Evolutionary conservation across 495 filamentous ascomycete species (phyloP).

Genomic region (Hypoxylon lenormandii): DNA sequence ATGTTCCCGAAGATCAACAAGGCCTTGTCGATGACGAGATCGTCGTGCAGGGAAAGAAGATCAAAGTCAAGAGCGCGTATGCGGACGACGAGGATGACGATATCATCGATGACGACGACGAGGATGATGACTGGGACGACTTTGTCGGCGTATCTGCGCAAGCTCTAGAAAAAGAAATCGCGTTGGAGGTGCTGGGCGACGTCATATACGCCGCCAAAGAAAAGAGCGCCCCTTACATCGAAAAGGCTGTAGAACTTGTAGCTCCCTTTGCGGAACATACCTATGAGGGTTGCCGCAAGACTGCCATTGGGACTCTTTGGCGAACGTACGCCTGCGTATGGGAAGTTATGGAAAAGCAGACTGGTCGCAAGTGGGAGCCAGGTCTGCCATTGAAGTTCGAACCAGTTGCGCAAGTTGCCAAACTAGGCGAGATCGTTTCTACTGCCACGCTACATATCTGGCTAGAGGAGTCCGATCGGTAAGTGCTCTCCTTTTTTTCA

Average conservation of each 20-base stretch:
- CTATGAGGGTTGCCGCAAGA: slow-evolving; percentile 94
- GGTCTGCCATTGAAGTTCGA: slow-evolving; percentile 85
- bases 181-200: slow-evolving; percentile 92
- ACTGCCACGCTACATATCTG: slow-evolving; percentile 85
- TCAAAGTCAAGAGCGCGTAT: slow-evolving; percentile 74
- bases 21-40: slow-evolving; percentile 80
- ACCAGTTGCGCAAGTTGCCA: slow-evolving; percentile 78
- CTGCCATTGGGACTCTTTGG: slow-evolving; percentile 89
- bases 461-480: slow-evolving; percentile 93
- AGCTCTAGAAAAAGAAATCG: slow-evolving; percentile 96
- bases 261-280: slow-evolving; percentile 83
- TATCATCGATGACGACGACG: slow-evolving; percentile 73
- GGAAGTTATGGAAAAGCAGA: slow-evolving; percentile 82
- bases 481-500: slow-evolving; percentile 57
- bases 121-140: slow-evolving; percentile 87
- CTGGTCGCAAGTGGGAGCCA: slow-evolving; percentile 84
- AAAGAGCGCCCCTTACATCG: slow-evolving; percentile 70
- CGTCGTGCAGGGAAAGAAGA: slow-evolving; percentile 81
- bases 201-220: slow-evolving; percentile 84
- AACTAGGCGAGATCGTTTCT: slow-evolving; percentile 88
- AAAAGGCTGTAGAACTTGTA: slow-evolving; percentile 86
- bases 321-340: slow-evolving; percentile 92
- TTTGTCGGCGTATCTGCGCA: slow-evolving; percentile 80
- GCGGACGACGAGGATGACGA: slow-evolving; percentile 71
- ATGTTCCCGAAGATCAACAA: slow-evolving; percentile 79